Evolutionary conservation across 2,329 filamentous ascomycete species (phyloP), one percentile per base, ranked within the genome.

Genomic region (Teratosphaeria nubilosa): DNA sequence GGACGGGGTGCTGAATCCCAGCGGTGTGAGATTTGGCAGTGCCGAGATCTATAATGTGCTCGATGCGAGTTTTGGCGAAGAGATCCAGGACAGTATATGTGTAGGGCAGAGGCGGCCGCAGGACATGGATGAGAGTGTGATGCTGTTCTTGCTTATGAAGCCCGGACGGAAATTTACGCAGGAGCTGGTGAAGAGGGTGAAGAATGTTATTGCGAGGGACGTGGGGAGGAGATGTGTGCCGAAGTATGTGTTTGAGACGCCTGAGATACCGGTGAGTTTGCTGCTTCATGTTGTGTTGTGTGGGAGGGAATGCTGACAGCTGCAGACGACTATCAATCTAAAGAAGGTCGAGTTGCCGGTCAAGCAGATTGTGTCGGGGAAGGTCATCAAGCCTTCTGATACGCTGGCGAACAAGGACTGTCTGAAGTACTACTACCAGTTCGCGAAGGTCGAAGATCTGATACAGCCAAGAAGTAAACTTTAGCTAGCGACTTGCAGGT

Each of bases 261-360:
- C 85, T 20, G 89, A 88, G 64, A 91, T 94, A 69, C 90, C 89
- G 60, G 87, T 89, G 72, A 75, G 85, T 79, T 22, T 60, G 20
- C 14, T 13, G 3, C 27, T 30, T 24, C 14, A 20, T 48, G 2
- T 13, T 11, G 34, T 2, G 5, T 14, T 4, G 9, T 37, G 6
- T 51, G 11, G 20, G 24, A 14, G 37, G 3, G 9, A 24, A 10
- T 55, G 24, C 10, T 37, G 20, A 48, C n/a, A 27, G 14, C 52
- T 16, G 52, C 53, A 90, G 84, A 88, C 85, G 0, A 94, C 89
- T 0, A 84, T 94, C 62, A 94, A 92, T 69, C 73, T 89, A 54
- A 94, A 94, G 71, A 94, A 94, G 72, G 89, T 94, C 3, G 89
- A 94, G 70, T 66, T 94, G 56, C 88, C 88, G 0, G 86, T 94